Conservation (phyloP, 441 rosid genomes). For the Croton setiger region DNA sequence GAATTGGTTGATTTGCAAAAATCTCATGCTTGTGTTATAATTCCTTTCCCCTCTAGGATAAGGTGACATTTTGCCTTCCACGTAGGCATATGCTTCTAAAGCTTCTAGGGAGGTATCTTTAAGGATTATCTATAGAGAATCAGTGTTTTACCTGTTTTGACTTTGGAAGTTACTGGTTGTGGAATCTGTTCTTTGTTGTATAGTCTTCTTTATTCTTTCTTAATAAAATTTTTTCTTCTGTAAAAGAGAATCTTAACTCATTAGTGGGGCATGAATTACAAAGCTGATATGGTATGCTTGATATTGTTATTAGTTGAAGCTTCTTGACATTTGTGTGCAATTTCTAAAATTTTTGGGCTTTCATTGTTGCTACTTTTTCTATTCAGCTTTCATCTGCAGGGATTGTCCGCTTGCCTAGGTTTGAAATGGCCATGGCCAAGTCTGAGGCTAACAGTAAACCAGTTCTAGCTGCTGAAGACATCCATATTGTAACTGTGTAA, state of each 20-base stretch:
- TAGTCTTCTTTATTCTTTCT: background rate
- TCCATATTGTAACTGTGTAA: constrained; percentile 84
- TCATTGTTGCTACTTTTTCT: constrained; percentile 30
- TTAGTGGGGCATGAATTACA: background rate
- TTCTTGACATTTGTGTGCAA: background rate
- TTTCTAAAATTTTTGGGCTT: constrained; percentile 9
- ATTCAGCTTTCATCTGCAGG: constrained; percentile 93
- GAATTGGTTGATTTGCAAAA: background rate
- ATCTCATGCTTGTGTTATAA: too few species aligned
- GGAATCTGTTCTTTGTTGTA: background rate
- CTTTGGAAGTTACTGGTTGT: background rate
- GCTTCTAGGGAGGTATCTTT: background rate
- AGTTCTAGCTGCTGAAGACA: constrained; percentile 84
- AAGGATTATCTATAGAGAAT: background rate
- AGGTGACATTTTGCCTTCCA: background rate
- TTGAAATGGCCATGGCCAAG: constrained; percentile 94
- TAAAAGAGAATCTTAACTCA: background rate
- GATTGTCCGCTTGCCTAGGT: constrained; percentile 79
- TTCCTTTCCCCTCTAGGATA: background rate
- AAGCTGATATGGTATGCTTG: background rate
- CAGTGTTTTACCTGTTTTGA: background rate
- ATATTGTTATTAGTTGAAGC: background rate
- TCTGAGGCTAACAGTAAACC: constrained; percentile 85
- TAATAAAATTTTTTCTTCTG: background rate
- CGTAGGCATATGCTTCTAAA: background rate